Conservation (phyloP, 1,139 yeast species). For the Pneumocystis carinii region DNA sequence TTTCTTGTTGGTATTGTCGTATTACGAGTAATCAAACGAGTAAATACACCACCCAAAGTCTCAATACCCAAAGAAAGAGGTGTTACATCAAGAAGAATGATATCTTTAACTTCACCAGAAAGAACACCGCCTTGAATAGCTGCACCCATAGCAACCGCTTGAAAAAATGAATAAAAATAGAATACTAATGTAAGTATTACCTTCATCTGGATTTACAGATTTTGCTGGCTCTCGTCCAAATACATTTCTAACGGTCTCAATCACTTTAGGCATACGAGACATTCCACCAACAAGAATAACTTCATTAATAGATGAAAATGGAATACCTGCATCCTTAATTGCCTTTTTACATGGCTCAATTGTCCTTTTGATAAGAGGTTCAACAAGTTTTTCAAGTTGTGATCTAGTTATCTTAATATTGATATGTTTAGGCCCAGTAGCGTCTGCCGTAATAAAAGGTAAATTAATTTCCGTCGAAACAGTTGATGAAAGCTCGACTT, state of each 20-base stretch:
- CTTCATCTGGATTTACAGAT: slow-evolving; percentile 98
- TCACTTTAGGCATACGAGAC: slow-evolving; percentile 99
- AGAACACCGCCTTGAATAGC: slow-evolving; percentile 99
- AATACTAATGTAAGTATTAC: background rate
- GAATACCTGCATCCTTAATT: slow-evolving; percentile 81
- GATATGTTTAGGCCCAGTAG: slow-evolving; percentile 96
- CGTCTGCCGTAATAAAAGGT: slow-evolving; percentile 90
- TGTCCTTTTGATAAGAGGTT: slow-evolving; percentile 80
- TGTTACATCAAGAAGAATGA: slow-evolving; percentile 84
- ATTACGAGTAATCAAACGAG: slow-evolving; percentile 94
- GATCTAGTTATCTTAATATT: slow-evolving; percentile 86
- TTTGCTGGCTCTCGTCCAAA: slow-evolving; percentile 95
- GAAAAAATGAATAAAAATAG: background rate
- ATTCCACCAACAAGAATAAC: slow-evolving; percentile 98
- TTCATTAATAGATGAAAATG: slow-evolving; percentile 79
- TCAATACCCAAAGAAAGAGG: slow-evolving; percentile 97
- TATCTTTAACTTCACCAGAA: slow-evolving; percentile 97
- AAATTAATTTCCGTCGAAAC: slow-evolving; percentile 87
- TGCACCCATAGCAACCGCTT: slow-evolving; percentile 98
- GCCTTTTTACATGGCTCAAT: slow-evolving; percentile 98
- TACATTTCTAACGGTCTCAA: slow-evolving; percentile 83
- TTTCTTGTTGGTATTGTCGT: slow-evolving; percentile 96
- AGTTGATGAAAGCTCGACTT: slow-evolving; percentile 92
- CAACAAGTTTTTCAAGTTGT: slow-evolving; percentile 84
- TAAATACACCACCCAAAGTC: slow-evolving; percentile 97